Evolutionary conservation across 495 filamentous ascomycete species (phyloP).

Genomic region (Polyplosphaeria fusca): DNA sequence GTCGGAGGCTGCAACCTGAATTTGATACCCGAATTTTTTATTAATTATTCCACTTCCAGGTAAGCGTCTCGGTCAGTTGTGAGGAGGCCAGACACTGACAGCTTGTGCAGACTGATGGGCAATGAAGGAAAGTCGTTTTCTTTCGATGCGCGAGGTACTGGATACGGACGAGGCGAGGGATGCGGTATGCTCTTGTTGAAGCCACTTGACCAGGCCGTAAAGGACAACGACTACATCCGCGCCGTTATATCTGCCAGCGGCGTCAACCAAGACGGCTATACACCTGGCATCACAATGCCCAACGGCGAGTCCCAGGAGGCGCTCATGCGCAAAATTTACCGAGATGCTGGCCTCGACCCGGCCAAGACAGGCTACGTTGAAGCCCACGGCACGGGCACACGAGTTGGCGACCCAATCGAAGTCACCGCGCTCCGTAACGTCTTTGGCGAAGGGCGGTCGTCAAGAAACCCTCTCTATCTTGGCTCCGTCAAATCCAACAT

Average conservation of each 20-base stretch:
- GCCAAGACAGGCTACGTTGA: background rate
- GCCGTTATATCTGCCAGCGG: slow-evolving; percentile 43
- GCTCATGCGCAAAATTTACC: slow-evolving; percentile 2
- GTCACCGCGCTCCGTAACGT: background rate
- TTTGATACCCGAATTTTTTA: background rate
- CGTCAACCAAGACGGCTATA: slow-evolving; percentile 29
- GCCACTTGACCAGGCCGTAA: slow-evolving; percentile 41
- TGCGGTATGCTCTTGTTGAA: slow-evolving; percentile 42
- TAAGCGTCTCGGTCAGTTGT: background rate
- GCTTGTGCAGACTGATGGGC: background rate
- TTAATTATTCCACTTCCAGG: background rate
- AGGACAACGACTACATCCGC: slow-evolving; percentile 46
- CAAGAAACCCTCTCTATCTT: background rate
- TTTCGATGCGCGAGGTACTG: slow-evolving; percentile 5
- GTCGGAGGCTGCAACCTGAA: slow-evolving; percentile 9
- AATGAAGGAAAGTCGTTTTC: slow-evolving; percentile 10
- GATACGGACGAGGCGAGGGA: slow-evolving; percentile 22
- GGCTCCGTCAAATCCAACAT: slow-evolving; percentile 50
- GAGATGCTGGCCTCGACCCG: slow-evolving; percentile 2
- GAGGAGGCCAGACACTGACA: background rate
- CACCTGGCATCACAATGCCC: slow-evolving; percentile 8
- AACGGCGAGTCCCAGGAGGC: slow-evolving; percentile 1
- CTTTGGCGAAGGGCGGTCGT: background rate
- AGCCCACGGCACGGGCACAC: slow-evolving; percentile 19
- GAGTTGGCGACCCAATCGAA: slow-evolving; percentile 17